A percentile compares a stretch with the other conserved stretches of the same genome.
Conservation (phyloP, 441 rosid species). For the Pelargonium fulgidum region DNA sequence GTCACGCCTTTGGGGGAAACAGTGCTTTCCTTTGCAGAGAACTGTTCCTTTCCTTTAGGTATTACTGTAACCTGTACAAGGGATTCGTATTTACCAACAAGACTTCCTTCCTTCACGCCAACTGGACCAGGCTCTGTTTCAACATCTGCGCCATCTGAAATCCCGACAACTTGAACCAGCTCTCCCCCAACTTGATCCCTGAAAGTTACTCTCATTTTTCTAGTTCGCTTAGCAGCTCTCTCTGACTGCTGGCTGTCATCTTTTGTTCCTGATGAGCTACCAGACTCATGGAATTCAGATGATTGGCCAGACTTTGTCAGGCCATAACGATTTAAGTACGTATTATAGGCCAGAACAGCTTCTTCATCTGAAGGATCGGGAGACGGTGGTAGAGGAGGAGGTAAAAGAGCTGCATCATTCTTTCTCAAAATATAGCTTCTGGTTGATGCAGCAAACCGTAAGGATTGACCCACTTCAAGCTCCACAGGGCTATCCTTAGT, state of each 20-base stretch:
- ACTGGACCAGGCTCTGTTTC: conserved; percentile 91
- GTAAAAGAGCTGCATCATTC: conserved; percentile 72
- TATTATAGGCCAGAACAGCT: conserved; percentile 13
- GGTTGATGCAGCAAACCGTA: conserved; percentile 91
- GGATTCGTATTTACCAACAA: conserved; percentile 91
- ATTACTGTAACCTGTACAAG: conserved; percentile 68
- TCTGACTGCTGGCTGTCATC: conserved; percentile 27
- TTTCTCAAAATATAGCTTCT: conserved; percentile 70
- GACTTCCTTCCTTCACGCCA: conserved; percentile 91
- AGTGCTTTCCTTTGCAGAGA: conserved; percentile 36
- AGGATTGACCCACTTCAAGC: conserved; percentile 90
- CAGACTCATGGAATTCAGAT: no score
- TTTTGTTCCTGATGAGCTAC: conserved; percentile 21
- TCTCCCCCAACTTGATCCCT: conserved; percentile 89
- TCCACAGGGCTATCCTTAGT: conserved; percentile 72
- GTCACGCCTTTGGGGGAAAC: conserved; percentile 49
- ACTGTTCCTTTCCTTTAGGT: conserved; percentile 66
- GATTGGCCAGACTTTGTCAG: conserved; percentile 34
- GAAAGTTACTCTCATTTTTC: conserved; percentile 55
- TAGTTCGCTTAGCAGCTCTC: conserved; percentile 53
- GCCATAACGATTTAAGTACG: conserved; percentile 76
- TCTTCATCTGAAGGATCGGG: conserved; percentile 25
- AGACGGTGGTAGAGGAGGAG: conserved; percentile 56
- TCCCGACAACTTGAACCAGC: conserved; percentile 80
- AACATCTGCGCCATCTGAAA: conserved; percentile 89